These are phyloP conservation scores for Dentipellis sp. DNA, from an alignment of 768 basidiomycete species.

Conservation along the genomic window DNA sequence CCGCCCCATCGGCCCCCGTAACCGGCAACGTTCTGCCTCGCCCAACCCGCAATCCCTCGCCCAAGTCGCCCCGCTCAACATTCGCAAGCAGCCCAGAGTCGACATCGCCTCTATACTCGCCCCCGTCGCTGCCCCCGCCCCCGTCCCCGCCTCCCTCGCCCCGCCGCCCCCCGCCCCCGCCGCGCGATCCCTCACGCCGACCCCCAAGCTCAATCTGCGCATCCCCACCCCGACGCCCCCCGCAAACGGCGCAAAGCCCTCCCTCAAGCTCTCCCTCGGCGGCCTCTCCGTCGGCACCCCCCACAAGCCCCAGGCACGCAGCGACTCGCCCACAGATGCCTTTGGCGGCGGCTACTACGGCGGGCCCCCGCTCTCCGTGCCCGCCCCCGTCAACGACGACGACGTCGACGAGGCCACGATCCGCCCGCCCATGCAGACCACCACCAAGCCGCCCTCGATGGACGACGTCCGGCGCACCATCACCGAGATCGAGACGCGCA, in stretches of 20 bases:
- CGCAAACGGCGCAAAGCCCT: slow-evolving; percentile 11
- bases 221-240: slow-evolving; percentile 17
- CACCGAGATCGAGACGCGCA: slow-evolving; percentile 18
- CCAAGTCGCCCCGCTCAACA: slow-evolving; percentile 30
- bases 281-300: background rate
- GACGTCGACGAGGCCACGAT: slow-evolving; percentile 34
- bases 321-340: background rate
- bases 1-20: slow-evolving; percentile 47
- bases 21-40: slow-evolving; percentile 31
- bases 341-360: slow-evolving; percentile 15
- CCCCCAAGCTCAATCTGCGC: slow-evolving; percentile 22
- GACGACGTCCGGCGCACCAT: slow-evolving; percentile 17
- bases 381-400: slow-evolving; percentile 16
- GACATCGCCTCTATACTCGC: slow-evolving; percentile 6
- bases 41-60: slow-evolving; percentile 25
- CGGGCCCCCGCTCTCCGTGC: slow-evolving; percentile 11
- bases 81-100: slow-evolving; percentile 25
- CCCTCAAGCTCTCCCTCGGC: slow-evolving; percentile 13
- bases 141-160: slow-evolving; percentile 18
- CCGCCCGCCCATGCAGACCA: slow-evolving; percentile 22
- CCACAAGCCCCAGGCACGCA: slow-evolving; percentile 1
- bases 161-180: background rate
- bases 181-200: no score
- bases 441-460: slow-evolving; percentile 13
- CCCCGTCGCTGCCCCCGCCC: slow-evolving; percentile 13